Conservation (phyloP, 2,329 filamentous ascomycete genomes). For the Fusarium floridanum region DNA sequence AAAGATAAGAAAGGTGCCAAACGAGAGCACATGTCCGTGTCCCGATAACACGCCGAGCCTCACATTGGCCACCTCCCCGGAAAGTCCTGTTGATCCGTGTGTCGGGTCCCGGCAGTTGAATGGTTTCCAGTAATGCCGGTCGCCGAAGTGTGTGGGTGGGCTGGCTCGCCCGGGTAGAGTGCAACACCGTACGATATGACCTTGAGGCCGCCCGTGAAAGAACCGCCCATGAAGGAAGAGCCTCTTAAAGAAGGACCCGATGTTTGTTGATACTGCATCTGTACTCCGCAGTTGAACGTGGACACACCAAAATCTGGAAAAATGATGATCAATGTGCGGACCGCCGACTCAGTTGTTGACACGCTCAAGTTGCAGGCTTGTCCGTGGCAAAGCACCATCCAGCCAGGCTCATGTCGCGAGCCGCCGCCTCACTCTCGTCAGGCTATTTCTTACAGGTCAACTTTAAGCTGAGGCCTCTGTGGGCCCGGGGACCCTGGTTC, state of each 20-base stretch:
- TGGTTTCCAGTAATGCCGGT: constrained; percentile 7
- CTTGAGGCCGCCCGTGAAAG: not conserved
- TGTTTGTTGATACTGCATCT: not conserved
- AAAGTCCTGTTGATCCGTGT: constrained; percentile 22
- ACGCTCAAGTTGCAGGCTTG: constrained; percentile 10
- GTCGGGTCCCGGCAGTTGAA: constrained; percentile 20
- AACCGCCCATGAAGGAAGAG: too few relatives aligned
- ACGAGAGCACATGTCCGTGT: not conserved
- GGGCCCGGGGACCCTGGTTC: not conserved
- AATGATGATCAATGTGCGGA: not conserved
- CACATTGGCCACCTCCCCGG: not conserved
- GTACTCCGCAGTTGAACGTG: not conserved
- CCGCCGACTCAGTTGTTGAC: constrained; percentile 7
- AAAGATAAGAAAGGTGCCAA: not conserved
- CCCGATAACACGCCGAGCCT: not conserved
- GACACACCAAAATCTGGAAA: not conserved
- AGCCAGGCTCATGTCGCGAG: constrained; percentile 18
- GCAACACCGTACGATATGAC: not conserved
- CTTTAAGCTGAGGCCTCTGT: constrained; percentile 7
- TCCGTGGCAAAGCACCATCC: constrained; percentile 27
- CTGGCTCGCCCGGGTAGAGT: not conserved
- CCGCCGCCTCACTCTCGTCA: constrained; percentile 39
- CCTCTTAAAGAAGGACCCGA: not conserved
- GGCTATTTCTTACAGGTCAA: constrained; percentile 4
- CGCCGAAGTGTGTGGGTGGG: constrained; percentile 17